phyloP scores from a whole-genome alignment of 805 yeast genomes.

The Candida incommunis region DNA sequence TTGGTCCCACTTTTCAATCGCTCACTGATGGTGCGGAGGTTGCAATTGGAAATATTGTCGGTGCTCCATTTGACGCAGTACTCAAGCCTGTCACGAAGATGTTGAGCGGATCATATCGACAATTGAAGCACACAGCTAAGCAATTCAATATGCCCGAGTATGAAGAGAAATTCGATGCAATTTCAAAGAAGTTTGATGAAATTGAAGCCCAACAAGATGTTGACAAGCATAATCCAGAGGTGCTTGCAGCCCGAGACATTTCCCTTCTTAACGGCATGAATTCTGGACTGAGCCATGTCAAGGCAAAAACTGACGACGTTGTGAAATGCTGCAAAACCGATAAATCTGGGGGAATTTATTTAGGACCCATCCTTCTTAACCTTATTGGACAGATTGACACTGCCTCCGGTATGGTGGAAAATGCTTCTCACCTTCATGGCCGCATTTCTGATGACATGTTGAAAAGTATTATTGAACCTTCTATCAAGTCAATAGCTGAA shows the following conservation, averaged over 20 bases:
- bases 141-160: neutral
- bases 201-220: neutral
- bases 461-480: conserved; percentile 9
- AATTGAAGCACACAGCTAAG: neutral
- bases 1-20: conserved; percentile 21
- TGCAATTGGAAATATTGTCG: conserved; percentile 14
- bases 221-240: neutral
- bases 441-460: conserved; percentile 7
- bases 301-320: conserved; percentile 7
- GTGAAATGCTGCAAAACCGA: neutral
- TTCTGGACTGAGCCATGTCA: conserved; percentile 10
- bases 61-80: conserved; percentile 11
- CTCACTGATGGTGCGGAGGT: conserved; percentile 21
- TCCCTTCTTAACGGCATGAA: conserved; percentile 5
- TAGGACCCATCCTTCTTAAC: conserved; percentile 8
- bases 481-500: conserved; percentile 12
- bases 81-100: neutral
- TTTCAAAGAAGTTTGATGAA: neutral
- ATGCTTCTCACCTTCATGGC: conserved; percentile 7
- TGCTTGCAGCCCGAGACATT: conserved; percentile 1
- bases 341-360: conserved; percentile 3
- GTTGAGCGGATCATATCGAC: neutral
- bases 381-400: conserved; percentile 14
- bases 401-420: conserved; percentile 7
- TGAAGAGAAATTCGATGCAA: neutral